Evolutionary conservation across 352 stramenopile genomes (phyloP).

Genomic region (Globisporangium okanoganense): DNA sequence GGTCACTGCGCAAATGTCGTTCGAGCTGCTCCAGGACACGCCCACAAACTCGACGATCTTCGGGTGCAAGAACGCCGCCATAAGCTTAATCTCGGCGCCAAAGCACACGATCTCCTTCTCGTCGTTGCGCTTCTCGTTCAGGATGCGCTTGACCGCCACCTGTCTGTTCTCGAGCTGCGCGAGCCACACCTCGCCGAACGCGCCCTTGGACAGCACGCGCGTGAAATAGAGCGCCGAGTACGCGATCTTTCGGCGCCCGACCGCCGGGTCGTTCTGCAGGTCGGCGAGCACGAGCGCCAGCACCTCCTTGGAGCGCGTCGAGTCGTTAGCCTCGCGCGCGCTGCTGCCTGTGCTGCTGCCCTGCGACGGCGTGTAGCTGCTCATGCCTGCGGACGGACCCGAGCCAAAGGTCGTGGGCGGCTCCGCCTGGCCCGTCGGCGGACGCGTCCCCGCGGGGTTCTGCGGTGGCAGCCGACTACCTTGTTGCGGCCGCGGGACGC

Average conservation of each 20-base stretch:
- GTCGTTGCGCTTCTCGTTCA: constrained; percentile 80
- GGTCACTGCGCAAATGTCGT: constrained; percentile 71
- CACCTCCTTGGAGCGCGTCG: constrained; percentile 37
- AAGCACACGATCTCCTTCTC: constrained; percentile 86
- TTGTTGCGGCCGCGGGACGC: not conserved
- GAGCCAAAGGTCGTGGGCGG: constrained; percentile 3
- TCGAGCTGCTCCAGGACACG: constrained; percentile 65
- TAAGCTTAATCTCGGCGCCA: constrained; percentile 82
- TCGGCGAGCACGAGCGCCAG: constrained; percentile 59
- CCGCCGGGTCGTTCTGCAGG: constrained; percentile 58
- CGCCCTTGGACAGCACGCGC: constrained; percentile 79
- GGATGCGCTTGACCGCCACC: constrained; percentile 79
- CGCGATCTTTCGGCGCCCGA: constrained; percentile 50
- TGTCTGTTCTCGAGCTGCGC: constrained; percentile 73
- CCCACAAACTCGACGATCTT: constrained; percentile 85
- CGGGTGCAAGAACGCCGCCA: constrained; percentile 72
- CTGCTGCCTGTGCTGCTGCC: constrained; percentile 11
- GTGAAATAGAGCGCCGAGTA: constrained; percentile 80
- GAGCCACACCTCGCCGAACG: constrained; percentile 86
- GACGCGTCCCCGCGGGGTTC: not conserved
- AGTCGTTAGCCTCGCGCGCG: constrained; percentile 18
- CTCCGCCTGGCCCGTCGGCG: not conserved
- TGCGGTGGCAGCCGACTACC: not conserved
- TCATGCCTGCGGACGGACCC: constrained; percentile 9
- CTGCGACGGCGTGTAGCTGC: constrained; percentile 15